These are phyloP conservation scores for Apiospora arundinis DNA, from an alignment of 2,329 filamentous ascomycete genomes.

Conservation along the genomic window DNA sequence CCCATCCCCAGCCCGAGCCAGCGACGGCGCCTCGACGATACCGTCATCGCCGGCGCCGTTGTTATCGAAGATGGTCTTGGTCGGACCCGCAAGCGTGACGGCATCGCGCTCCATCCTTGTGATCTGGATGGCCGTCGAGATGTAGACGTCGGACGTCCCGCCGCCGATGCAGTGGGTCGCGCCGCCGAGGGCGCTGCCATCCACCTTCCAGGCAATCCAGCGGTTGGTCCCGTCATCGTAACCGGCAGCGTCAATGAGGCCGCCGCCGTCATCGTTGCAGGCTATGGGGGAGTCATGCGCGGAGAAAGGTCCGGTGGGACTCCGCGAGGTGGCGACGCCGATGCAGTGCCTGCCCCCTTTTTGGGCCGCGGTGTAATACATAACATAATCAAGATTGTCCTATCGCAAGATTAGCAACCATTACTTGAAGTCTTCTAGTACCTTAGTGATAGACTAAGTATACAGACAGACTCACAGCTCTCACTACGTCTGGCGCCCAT, in stretches of 20 bases:
- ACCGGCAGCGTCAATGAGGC: constrained; percentile 39
- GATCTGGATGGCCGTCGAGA: constrained; percentile 39
- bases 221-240: constrained; percentile 40
- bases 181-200: constrained; percentile 40
- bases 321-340: constrained; percentile 36
- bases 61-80: constrained; percentile 39
- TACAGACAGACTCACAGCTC: constrained; percentile 32
- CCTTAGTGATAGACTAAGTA: no score
- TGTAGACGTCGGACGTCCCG: constrained; percentile 33
- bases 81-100: constrained; percentile 32
- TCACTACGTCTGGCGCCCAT: constrained; percentile 41
- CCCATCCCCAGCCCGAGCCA: constrained; percentile 37
- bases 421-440: no score
- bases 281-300: constrained; percentile 34
- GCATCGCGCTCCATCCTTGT: constrained; percentile 39
- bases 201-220: constrained; percentile 42
- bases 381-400: constrained; percentile 39
- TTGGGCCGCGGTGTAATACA: constrained; percentile 40
- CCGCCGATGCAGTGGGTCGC: constrained; percentile 39
- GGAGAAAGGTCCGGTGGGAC: constrained; percentile 37
- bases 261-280: constrained; percentile 37
- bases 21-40: constrained; percentile 38
- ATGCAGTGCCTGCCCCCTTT: constrained; percentile 39
- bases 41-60: constrained; percentile 37
- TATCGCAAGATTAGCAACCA: constrained; percentile 22